A percentile compares a stretch with the other conserved stretches of the same genome.
These are phyloP conservation scores for Chlorella ohadii DNA, from an alignment of 139 green algal genomes.

Conservation along the genomic window DNA sequence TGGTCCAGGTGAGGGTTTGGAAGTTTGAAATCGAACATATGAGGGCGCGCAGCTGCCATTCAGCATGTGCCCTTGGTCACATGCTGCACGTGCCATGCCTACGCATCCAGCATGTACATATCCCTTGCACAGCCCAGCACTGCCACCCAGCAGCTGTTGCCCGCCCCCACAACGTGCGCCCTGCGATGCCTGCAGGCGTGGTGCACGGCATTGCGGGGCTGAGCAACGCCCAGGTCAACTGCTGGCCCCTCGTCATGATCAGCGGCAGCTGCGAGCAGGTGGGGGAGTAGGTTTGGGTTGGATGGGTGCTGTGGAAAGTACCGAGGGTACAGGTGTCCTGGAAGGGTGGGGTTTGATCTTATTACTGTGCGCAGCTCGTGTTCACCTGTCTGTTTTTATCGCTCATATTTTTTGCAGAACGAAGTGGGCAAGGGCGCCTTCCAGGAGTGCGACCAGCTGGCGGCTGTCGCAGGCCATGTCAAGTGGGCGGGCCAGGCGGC, in stretches of 20 bases:
- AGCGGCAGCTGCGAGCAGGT: constrained; percentile 66
- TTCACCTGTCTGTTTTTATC: neutral
- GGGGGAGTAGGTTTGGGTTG: too few species aligned
- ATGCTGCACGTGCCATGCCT: too few species aligned
- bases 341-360: too few species aligned
- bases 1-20: constrained; percentile 50
- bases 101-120: too few species aligned
- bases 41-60: too few species aligned
- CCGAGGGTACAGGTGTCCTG: too few species aligned
- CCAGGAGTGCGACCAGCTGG: constrained; percentile 87
- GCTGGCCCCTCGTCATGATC: constrained; percentile 84
- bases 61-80: too few species aligned
- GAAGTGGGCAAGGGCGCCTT: constrained; percentile 85
- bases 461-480: constrained; percentile 58
- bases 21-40: too few species aligned
- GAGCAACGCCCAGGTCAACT: constrained; percentile 75
- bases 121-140: too few species aligned
- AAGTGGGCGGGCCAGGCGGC: constrained; percentile 57
- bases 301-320: too few species aligned
- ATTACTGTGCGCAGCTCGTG: neutral
- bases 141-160: too few species aligned
- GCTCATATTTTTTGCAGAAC: constrained; percentile 21
- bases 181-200: constrained; percentile 41
- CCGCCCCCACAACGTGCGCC: too few species aligned
- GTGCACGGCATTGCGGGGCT: constrained; percentile 83